These are phyloP conservation scores for Dactylellina leptospora DNA, from an alignment of 2,329 filamentous ascomycete genomes.

Conservation along the genomic window DNA sequence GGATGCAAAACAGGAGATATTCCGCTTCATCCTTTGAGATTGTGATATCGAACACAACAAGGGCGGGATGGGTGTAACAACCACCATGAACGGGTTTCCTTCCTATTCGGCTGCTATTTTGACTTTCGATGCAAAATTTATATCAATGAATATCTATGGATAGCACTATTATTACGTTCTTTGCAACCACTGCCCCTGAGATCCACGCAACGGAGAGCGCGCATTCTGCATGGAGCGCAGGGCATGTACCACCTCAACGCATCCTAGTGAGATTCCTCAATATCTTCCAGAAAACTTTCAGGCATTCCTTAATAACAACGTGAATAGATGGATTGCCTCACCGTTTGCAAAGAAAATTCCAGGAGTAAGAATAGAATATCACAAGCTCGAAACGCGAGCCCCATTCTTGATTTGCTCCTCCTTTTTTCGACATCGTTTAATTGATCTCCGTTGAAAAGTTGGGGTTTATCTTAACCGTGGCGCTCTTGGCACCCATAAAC, in stretches of 20 bases:
- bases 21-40: not conserved
- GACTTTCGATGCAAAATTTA: not conserved
- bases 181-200: not conserved
- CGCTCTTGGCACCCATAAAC: not conserved
- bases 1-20: not conserved
- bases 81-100: not conserved
- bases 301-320: too few relatives aligned
- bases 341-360: too few relatives aligned
- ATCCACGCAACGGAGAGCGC: too few relatives aligned
- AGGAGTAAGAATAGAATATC: too few relatives aligned
- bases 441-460: too few relatives aligned
- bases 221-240: not conserved
- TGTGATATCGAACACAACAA: not conserved
- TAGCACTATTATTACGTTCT: not conserved
- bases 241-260: not conserved
- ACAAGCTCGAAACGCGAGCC: too few relatives aligned
- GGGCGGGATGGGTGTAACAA: not conserved
- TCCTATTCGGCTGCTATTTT: constrained; percentile 1
- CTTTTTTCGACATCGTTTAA: not conserved
- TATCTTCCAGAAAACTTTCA: too few relatives aligned
- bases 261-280: too few relatives aligned
- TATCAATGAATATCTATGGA: not conserved
- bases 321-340: too few relatives aligned
- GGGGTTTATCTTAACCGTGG: not conserved
- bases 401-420: too few relatives aligned